Conservation (phyloP, 169 alveolate species). For the Fabrea salina region DNA sequence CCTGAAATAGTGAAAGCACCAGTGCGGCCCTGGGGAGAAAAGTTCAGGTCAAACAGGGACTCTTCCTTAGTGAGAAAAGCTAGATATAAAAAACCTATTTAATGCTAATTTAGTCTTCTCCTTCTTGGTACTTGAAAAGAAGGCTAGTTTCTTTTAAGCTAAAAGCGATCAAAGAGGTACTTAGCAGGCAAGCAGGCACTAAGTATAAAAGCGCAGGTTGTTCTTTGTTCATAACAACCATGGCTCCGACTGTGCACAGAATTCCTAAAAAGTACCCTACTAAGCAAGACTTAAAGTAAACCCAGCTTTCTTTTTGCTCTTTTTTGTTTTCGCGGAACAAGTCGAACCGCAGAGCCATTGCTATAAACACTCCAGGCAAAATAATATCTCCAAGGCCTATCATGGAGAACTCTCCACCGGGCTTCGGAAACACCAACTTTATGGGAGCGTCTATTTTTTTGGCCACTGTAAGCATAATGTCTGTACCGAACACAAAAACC, state of each 20-base stretch:
- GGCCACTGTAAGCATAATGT: conserved; percentile 94
- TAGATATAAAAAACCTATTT: too few relatives aligned
- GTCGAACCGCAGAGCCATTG: conserved; percentile 88
- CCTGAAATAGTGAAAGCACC: conserved; percentile 16
- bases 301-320: conserved; percentile 34
- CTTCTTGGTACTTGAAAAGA: conserved; percentile 60
- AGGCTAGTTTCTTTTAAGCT: conserved; percentile 43
- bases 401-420: conserved; percentile 64
- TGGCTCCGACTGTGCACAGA: conserved; percentile 80
- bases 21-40: conserved; percentile 27
- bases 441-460: conserved; percentile 90
- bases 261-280: conserved; percentile 87
- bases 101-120: conserved; percentile 34
- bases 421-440: conserved; percentile 87
- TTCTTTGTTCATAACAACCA: conserved; percentile 81
- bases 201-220: conserved; percentile 95
- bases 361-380: conserved; percentile 91
- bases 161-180: conserved; percentile 40
- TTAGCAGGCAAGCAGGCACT: conserved; percentile 86
- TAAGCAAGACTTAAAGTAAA: conserved; percentile 73
- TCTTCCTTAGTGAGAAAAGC: not conserved
- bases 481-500: conserved; percentile 94
- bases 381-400: conserved; percentile 94
- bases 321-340: conserved; percentile 21
- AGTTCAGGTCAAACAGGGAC: not conserved